Evolutionary conservation across 2,329 filamentous ascomycete genomes (phyloP), one percentile per base, ranked within the genome.

Genomic region (Exophiala oligosperma): DNA sequence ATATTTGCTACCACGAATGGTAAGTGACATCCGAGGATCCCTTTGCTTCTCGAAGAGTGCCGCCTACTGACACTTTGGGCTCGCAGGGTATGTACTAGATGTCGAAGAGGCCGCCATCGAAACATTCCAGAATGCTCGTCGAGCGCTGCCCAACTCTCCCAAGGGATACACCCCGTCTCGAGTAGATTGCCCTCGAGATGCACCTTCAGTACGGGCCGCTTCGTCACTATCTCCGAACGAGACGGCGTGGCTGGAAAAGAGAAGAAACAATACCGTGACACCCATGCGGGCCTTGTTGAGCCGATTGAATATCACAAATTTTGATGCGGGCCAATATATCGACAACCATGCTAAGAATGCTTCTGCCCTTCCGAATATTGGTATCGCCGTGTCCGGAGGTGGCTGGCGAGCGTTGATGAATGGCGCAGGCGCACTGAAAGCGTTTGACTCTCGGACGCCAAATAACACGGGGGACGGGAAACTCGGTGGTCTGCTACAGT

Each of bases 321-420:
- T 97, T 61, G 87, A 96, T 73, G 87, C 86, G n/a, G 79, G 78
- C 1, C 71, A 75, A 1, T 97, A 94, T 71, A 85, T 97, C 66
- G 80, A 86, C 54, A 76, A 75, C 1, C 72, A 84, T 59, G 74
- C 74, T 28, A 74, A 76, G 60, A 87, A 89, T 71, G 76, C 76
- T 0, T 79, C 80, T 14, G 77, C 79, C 1, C 67, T 88, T 26
- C 86, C 87, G 0, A 89, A 87, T 65, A 86, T 96, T 61, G 91
- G 81, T 14, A 83, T 96, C 62, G 90, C 91, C 9, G 78, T 89
- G 46, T 94, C 90, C 0, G 91, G 91, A 11, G 92, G 92, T 70
- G 92, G 92, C 37, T 96, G 94, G 71, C 82, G 92, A 56, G 91
- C 92, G n/a, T 79, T 95, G 76, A 79, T 92, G 77, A 93, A 89